Evolutionary conservation across 768 basidiomycete species (phyloP), one percentile per base, ranked within the genome.

Genomic region (Trametes meyenii): DNA sequence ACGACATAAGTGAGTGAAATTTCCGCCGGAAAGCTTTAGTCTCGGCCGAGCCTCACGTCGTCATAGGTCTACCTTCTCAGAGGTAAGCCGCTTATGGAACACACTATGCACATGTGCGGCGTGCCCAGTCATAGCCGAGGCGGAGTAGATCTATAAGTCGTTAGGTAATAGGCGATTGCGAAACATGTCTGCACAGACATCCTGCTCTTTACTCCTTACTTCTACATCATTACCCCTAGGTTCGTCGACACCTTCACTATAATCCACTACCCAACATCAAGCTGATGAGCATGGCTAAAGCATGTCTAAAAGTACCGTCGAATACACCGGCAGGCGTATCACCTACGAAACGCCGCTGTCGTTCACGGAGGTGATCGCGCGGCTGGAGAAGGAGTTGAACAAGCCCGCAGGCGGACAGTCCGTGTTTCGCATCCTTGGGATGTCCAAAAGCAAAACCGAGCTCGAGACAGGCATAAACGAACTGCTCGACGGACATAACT

Each of bases 331-430:
- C 33, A 75, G 80, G 57, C 71, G 80, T 7, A 73, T 84, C 61
- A 77, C 77, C 3, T 76, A 76, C 55, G 75, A 79, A 13, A 81
- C 81, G 0, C 66, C 73, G 5, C 66, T 81, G 0, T 69, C 78
- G 0, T 74, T 77, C 55, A 52, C 69, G 2, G 76, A 80, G 46
- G 79, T 84, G n/a, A 69, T 76, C 24, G 66, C 76, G 8, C 78
- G 81, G 17, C 73, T 85, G 6, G 79, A 83, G 55, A 54, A 55
- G 7, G 76, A 77, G 44, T 63, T 81, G 35, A 81, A 77, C 66
- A 81, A 78, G 64, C 65, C 69, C n/a, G 70, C 68, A 2, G 75
- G 77, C 10, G 64, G 64, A 17, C 50, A 17, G 63, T 70, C 7
- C 62, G 73, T 53, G 29, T 79, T 21, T 60, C 63, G 44, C 50